phyloP scores from a whole-genome alignment of 805 yeast genomes.

The Phaffomyces antillensis region DNA sequence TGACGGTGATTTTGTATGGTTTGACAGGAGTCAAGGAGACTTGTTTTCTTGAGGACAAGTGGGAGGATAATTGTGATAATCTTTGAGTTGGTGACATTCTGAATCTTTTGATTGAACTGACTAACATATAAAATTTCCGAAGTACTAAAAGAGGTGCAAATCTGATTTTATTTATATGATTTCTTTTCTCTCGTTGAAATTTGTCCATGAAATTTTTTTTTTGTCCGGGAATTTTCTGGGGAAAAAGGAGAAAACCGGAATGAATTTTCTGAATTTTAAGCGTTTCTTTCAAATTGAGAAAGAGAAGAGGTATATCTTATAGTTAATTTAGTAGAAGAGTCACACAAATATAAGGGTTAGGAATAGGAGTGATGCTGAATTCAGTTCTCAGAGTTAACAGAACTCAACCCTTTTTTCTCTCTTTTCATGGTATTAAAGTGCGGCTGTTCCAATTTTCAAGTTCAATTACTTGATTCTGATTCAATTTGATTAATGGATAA shows the following conservation, averaged over 20 bases:
- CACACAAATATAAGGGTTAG: too few relatives aligned
- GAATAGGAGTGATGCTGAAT: too few relatives aligned
- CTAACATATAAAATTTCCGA: too few relatives aligned
- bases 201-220: not conserved
- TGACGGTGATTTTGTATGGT: conserved; percentile 58
- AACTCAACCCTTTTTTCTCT: too few relatives aligned
- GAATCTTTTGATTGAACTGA: not conserved
- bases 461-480: too few relatives aligned
- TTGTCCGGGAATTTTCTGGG: not conserved
- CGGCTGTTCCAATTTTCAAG: too few relatives aligned
- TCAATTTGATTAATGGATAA: too few relatives aligned
- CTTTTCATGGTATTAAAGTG: too few relatives aligned
- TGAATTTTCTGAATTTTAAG: not conserved
- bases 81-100: conserved; percentile 3
- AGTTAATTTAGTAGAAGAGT: too few relatives aligned
- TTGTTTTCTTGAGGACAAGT: conserved; percentile 12
- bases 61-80: conserved; percentile 6
- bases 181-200: not conserved
- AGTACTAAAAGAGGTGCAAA: not conserved
- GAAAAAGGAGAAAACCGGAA: not conserved
- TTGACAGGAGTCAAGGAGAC: conserved; percentile 17
- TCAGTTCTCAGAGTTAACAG: too few relatives aligned
- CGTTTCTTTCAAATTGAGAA: too few relatives aligned
- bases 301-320: too few relatives aligned
- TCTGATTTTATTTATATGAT: not conserved